Conservation (phyloP, 2,329 filamentous ascomycete species). For the Ophiocordyceps camponoti-rufipedis region DNA sequence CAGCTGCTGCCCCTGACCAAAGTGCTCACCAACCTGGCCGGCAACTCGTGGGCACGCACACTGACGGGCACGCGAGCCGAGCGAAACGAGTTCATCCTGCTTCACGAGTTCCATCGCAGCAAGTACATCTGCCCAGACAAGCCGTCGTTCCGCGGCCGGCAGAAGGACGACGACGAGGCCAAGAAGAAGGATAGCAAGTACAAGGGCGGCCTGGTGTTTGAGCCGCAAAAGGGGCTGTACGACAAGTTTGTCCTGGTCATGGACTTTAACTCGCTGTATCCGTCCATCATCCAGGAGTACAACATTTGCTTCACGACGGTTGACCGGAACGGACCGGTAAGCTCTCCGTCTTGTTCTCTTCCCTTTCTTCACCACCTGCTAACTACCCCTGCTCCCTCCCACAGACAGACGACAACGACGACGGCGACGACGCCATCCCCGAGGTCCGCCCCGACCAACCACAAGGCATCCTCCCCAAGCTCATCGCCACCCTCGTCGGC, state of each 20-base stretch:
- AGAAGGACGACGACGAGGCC: conserved; percentile 47
- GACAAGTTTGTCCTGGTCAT: conserved; percentile 98
- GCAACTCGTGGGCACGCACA: conserved; percentile 95
- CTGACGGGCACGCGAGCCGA: conserved; percentile 90
- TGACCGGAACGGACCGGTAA: conserved; percentile 54
- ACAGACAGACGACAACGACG: conserved; percentile 8
- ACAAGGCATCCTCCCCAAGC: conserved; percentile 70
- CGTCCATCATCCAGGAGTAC: conserved; percentile 96
- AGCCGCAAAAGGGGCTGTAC: conserved; percentile 92
- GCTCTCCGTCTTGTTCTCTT: conserved; percentile 7
- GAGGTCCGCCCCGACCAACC: conserved; percentile 65
- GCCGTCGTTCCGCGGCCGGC: conserved; percentile 58
- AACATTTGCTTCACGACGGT: conserved; percentile 99
- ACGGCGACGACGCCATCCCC: conserved; percentile 76
- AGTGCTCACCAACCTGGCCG: conserved; percentile 86
- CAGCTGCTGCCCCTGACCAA: conserved; percentile 91
- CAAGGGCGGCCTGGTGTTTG: conserved; percentile 95
- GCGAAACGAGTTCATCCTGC: conserved; percentile 95
- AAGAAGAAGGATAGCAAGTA: conserved; percentile 96
- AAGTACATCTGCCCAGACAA: conserved; percentile 99
- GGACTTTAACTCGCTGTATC: conserved; percentile 99
- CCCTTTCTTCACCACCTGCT: background rate
- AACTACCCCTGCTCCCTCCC: too few relatives aligned
- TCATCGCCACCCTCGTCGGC: conserved; percentile 82
- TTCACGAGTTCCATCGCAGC: conserved; percentile 90